These are phyloP conservation scores for Galerina marginata DNA, from an alignment of 768 basidiomycete genomes.

Conservation along the genomic window DNA sequence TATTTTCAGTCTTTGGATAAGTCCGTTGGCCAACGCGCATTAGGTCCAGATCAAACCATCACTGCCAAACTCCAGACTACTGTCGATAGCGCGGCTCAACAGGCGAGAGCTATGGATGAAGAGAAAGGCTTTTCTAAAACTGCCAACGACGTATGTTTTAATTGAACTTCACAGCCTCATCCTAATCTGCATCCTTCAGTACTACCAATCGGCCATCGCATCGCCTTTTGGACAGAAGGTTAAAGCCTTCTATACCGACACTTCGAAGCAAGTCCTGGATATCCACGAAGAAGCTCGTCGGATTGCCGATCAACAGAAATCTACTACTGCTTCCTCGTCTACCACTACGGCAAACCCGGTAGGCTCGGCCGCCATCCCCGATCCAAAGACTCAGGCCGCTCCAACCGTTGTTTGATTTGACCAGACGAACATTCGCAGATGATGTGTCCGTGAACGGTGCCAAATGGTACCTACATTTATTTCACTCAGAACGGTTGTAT, in stretches of 20 bases:
- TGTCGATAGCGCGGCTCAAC: slow-evolving; percentile 65
- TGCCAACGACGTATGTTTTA: slow-evolving; percentile 65
- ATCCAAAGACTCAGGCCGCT: slow-evolving; percentile 21
- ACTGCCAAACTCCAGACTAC: slow-evolving; percentile 73
- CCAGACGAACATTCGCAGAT: too few relatives aligned
- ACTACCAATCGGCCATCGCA: slow-evolving; percentile 77
- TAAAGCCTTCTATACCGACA: slow-evolving; percentile 81
- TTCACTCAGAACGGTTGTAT: too few relatives aligned
- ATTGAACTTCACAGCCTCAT: neutral
- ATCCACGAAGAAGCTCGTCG: slow-evolving; percentile 93
- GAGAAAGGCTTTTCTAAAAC: slow-evolving; percentile 76
- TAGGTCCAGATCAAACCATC: slow-evolving; percentile 84
- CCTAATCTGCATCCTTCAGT: slow-evolving; percentile 46
- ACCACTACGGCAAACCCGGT: slow-evolving; percentile 13
- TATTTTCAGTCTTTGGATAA: slow-evolving; percentile 80
- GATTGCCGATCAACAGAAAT: slow-evolving; percentile 70
- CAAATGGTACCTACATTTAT: too few relatives aligned
- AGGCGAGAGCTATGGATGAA: slow-evolving; percentile 79
- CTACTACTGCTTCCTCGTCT: slow-evolving; percentile 22
- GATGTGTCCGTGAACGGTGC: too few relatives aligned
- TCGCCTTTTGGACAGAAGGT: slow-evolving; percentile 83
- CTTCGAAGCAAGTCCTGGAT: slow-evolving; percentile 86
- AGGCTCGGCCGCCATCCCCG: slow-evolving; percentile 9
- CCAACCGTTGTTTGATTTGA: slow-evolving; percentile 19
- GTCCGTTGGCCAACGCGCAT: slow-evolving; percentile 66